These are phyloP conservation scores for Mrakia hoshinonis DNA, from an alignment of 768 basidiomycete genomes.

Conservation along the genomic window DNA sequence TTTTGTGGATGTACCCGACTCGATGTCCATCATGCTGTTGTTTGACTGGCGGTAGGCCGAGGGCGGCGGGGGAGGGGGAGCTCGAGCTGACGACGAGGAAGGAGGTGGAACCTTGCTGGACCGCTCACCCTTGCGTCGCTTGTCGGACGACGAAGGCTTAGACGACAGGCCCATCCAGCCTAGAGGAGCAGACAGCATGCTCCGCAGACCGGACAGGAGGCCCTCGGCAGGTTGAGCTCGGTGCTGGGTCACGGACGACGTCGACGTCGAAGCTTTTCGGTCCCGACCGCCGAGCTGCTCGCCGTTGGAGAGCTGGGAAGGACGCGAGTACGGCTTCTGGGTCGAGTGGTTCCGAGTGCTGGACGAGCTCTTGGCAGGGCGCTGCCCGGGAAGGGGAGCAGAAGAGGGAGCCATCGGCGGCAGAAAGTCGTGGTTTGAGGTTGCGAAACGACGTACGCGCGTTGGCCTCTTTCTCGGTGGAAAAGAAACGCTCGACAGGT, in stretches of 20 bases:
- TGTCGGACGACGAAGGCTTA: neutral
- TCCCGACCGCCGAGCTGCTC: neutral
- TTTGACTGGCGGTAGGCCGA: neutral
- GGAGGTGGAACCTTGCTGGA: neutral
- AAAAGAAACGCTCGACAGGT: too few species aligned
- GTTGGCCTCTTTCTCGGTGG: too few species aligned
- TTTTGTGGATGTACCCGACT: neutral
- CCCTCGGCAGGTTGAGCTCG: neutral
- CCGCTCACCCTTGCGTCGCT: neutral
- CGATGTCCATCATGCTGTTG: constrained; percentile 1
- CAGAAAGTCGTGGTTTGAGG: too few species aligned
- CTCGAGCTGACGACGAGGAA: constrained; percentile 5
- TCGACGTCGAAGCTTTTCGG: neutral
- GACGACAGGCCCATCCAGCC: neutral
- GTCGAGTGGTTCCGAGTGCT: neutral
- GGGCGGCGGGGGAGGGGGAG: neutral
- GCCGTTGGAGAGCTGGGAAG: neutral
- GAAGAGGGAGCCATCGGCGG: constrained; percentile 14
- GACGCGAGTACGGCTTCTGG: constrained; percentile 13
- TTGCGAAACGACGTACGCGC: too few species aligned
- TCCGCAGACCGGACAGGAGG: constrained; percentile 17
- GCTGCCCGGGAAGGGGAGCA: constrained; percentile 3
- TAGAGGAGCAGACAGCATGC: constrained; percentile 21
- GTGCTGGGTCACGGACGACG: neutral
- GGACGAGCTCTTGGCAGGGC: neutral